phyloP scores from a whole-genome alignment of 2,329 filamentous ascomycete genomes.

The Talaromyces sp. region DNA sequence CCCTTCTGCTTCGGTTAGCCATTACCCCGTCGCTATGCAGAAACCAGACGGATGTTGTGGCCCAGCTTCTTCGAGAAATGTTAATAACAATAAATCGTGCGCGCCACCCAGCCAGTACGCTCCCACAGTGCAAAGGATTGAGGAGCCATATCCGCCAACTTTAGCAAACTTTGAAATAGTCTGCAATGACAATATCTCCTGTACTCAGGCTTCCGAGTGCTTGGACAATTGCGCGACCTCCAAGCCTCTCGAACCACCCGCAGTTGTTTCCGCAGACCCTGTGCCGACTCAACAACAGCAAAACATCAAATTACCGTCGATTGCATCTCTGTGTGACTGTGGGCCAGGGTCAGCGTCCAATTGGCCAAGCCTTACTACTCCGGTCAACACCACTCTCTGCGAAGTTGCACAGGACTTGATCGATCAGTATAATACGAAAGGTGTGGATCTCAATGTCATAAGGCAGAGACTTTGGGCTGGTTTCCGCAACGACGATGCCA shows the following conservation, averaged over 20 bases:
- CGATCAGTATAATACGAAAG: conserved; percentile 36
- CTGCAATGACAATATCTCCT: background rate
- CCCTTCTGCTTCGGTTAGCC: background rate
- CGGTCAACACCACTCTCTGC: conserved; percentile 36
- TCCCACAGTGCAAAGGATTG: background rate
- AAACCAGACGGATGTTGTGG: background rate
- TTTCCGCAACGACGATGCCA: conserved; percentile 28
- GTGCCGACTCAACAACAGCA: conserved; percentile 5
- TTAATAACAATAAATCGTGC: background rate
- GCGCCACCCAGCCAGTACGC: background rate
- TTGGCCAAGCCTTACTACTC: conserved; percentile 24
- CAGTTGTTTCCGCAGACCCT: background rate
- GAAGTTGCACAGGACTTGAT: conserved; percentile 39
- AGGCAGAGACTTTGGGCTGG: conserved; percentile 33
- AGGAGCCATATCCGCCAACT: background rate
- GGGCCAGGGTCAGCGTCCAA: conserved; percentile 14
- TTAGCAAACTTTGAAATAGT: background rate
- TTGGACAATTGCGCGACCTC: background rate
- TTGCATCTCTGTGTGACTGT: conserved; percentile 16
- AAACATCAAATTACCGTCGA: conserved; percentile 8
- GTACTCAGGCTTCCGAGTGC: background rate
- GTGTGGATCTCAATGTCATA: conserved; percentile 35
- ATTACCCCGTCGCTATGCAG: background rate
- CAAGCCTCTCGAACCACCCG: background rate
- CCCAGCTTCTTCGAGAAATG: background rate